Conservation (phyloP, 1,284 basidiomycete genomes). For the Exobasidium rhododendri region DNA sequence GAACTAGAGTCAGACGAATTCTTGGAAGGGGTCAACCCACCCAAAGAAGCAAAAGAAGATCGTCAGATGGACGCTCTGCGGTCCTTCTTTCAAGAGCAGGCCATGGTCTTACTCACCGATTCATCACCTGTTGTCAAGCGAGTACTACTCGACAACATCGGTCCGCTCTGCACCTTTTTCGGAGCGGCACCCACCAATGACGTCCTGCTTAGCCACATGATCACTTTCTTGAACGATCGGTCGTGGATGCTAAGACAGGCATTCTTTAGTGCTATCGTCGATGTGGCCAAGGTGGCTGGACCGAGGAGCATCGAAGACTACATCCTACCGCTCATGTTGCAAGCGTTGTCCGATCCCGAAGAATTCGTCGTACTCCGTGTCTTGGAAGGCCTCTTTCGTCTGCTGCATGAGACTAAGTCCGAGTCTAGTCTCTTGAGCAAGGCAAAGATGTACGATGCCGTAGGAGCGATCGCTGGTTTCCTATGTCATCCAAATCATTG, state of each 20-base stretch:
- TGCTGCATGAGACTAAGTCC: slow-evolving; percentile 59
- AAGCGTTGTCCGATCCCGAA: slow-evolving; percentile 79
- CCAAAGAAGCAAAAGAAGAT: slow-evolving; percentile 37
- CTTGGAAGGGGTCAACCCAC: slow-evolving; percentile 22
- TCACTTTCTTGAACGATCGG: slow-evolving; percentile 96
- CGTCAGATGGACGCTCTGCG: slow-evolving; percentile 73
- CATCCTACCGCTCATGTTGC: slow-evolving; percentile 89
- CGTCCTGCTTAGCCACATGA: slow-evolving; percentile 91
- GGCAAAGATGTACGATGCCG: slow-evolving; percentile 88
- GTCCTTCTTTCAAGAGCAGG: slow-evolving; percentile 77
- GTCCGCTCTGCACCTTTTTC: slow-evolving; percentile 84
- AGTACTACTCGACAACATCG: slow-evolving; percentile 69
- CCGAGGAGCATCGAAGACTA: slow-evolving; percentile 62
- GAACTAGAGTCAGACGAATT: slow-evolving; percentile 62
- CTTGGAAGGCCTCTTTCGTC: slow-evolving; percentile 73
- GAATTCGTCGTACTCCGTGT: slow-evolving; percentile 89
- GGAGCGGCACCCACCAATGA: slow-evolving; percentile 90
- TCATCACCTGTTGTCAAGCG: slow-evolving; percentile 61
- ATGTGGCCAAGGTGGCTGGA: slow-evolving; percentile 64
- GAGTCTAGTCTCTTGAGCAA: slow-evolving; percentile 56
- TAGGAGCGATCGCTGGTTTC: slow-evolving; percentile 80
- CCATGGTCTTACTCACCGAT: slow-evolving; percentile 68
- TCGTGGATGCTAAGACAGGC: slow-evolving; percentile 80
- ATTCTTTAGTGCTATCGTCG: slow-evolving; percentile 93
- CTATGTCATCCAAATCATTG: slow-evolving; percentile 94